Percentiles rank a stretch among this genome's conserved stretches.
Evolutionary conservation across 2,329 filamentous ascomycete genomes (phyloP).

Genomic region (Trichoderma citrinoviride): DNA sequence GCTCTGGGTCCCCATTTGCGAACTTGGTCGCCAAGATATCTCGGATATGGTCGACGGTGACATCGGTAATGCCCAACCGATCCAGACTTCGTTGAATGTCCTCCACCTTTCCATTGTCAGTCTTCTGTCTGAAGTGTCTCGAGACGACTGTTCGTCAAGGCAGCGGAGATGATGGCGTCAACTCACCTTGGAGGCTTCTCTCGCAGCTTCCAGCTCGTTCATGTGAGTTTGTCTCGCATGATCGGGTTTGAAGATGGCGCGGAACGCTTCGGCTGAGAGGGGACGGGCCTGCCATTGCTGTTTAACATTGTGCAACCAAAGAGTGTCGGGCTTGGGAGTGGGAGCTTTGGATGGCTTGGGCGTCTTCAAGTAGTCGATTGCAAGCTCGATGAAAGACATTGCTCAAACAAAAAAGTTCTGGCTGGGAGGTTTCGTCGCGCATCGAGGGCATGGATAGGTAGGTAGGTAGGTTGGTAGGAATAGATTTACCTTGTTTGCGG

Average conservation of each 20-base stretch:
- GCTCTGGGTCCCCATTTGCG: constrained; percentile 67
- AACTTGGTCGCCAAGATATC: constrained; percentile 59
- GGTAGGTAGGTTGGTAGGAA: background rate
- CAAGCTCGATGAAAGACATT: too few relatives aligned
- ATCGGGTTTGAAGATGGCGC: constrained; percentile 63
- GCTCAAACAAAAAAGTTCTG: too few relatives aligned
- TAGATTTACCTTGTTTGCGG: constrained; percentile 35
- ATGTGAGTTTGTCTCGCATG: constrained; percentile 47
- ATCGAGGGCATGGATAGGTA: background rate
- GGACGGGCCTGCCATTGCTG: constrained; percentile 46
- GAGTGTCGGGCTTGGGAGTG: too few relatives aligned
- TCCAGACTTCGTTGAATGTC: constrained; percentile 41
- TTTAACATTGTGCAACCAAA: constrained; percentile 20
- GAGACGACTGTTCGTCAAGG: background rate
- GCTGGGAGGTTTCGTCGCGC: background rate
- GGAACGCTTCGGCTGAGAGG: constrained; percentile 56
- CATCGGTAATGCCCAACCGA: constrained; percentile 45
- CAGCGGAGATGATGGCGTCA: background rate
- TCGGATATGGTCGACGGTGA: constrained; percentile 56
- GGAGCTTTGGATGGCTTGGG: background rate
- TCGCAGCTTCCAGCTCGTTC: constrained; percentile 24
- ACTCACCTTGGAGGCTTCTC: constrained; percentile 42
- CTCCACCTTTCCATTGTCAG: constrained; percentile 38
- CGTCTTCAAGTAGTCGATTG: too few relatives aligned
- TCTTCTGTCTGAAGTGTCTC: background rate